phyloP scores from a whole-genome alignment of 1,139 yeast genomes.

The Taiozyma sp. region DNA sequence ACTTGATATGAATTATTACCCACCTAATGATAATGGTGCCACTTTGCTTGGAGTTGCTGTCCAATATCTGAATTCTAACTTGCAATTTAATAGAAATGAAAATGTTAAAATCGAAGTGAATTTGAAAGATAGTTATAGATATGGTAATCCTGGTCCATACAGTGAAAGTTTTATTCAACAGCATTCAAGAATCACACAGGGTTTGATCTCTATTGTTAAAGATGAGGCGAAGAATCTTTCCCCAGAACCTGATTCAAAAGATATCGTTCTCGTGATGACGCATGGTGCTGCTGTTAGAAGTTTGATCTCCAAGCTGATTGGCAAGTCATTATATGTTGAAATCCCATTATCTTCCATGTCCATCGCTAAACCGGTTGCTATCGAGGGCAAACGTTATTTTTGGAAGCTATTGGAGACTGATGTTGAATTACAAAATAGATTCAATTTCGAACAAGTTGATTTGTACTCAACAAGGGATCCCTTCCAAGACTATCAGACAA shows the following conservation, averaged over 20 bases:
- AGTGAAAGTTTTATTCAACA: conserved; percentile 21
- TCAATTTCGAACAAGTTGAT: conserved; percentile 13
- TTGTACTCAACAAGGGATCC: conserved; percentile 18
- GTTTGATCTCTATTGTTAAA: conserved; percentile 20
- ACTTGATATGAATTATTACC: conserved; percentile 30
- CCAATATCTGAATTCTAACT: conserved; percentile 27
- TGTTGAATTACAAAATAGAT: conserved; percentile 13
- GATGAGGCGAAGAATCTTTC: conserved; percentile 4
- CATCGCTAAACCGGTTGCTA: conserved; percentile 16
- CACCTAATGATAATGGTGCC: conserved; percentile 38
- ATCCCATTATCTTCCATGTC: conserved; percentile 24
- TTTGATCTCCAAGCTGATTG: conserved; percentile 20
- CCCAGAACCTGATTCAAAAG: conserved; percentile 11
- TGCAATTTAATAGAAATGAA: conserved; percentile 17
- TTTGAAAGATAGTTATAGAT: conserved; percentile 16
- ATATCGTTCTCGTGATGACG: conserved; percentile 21
- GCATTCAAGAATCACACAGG: conserved; percentile 17
- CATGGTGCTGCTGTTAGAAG: conserved; percentile 26
- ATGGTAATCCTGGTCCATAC: conserved; percentile 24
- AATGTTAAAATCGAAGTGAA: conserved; percentile 14
- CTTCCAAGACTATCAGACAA: conserved; percentile 21
- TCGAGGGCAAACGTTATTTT: conserved; percentile 6
- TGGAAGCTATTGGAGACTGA: conserved; percentile 24
- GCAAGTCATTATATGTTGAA: conserved; percentile 21
- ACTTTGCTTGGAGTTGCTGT: conserved; percentile 32